These are phyloP conservation scores for Ajuga chamaepitys DNA, from an alignment of 257 asterid genomes.

Conservation along the genomic window DNA sequence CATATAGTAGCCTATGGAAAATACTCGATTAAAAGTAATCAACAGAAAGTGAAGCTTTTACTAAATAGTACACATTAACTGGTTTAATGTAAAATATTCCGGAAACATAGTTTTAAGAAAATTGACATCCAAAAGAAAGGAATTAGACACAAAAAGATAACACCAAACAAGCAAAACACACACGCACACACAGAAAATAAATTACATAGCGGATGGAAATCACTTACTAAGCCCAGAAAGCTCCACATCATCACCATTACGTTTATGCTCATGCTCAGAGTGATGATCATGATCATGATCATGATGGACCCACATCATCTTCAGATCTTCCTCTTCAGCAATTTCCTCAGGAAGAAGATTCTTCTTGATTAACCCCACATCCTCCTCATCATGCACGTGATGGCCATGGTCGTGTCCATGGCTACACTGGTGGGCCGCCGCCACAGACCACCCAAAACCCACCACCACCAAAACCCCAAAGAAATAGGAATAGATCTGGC, in stretches of 20 bases:
- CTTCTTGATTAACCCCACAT: conserved; percentile 18
- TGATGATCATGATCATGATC: conserved; percentile 17
- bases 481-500: conserved; percentile 28
- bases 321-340: conserved; percentile 93
- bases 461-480: conserved; percentile 23
- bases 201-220: background rate
- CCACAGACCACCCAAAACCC: conserved; percentile 30
- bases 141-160: background rate
- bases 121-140: background rate
- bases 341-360: conserved; percentile 79
- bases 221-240: conserved; percentile 67
- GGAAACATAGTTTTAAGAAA: background rate
- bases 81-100: background rate
- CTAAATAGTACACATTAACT: background rate
- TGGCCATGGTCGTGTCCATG: conserved; percentile 39
- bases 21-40: background rate
- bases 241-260: conserved; percentile 24
- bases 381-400: conserved; percentile 29
- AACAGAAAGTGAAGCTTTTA: background rate
- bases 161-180: background rate
- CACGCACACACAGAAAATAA: no score
- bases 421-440: conserved; percentile 55
- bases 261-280: conserved; percentile 11
- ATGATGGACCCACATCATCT: conserved; percentile 47
- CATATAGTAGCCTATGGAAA: background rate